Percentiles rank a stretch among this genome's conserved stretches.
phyloP scores from a whole-genome alignment of 2,329 filamentous ascomycete species.

The Aphanocladium album region DNA sequence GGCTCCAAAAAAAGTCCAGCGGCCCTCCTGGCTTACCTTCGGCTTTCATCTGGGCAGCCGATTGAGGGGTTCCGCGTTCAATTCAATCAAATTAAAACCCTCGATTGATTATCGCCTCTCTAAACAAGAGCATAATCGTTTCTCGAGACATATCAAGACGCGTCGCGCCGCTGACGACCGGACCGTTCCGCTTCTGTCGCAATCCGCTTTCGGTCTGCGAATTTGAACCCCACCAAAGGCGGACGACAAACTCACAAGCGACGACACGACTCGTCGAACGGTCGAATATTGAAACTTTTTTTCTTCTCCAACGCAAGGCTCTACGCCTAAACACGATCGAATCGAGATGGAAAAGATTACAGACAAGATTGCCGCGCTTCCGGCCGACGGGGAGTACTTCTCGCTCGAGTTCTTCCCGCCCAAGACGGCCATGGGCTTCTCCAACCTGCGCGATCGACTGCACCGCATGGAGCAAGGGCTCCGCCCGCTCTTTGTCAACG shows the following conservation, averaged over 20 bases:
- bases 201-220: not conserved
- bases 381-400: slow-evolving; percentile 77
- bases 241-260: not conserved
- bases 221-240: slow-evolving; percentile 6
- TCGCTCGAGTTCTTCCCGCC: slow-evolving; percentile 99
- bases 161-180: no score
- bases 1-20: not conserved
- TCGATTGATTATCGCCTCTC: not conserved
- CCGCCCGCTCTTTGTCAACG: slow-evolving; percentile 89
- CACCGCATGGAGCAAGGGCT: slow-evolving; percentile 92
- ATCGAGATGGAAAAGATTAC: slow-evolving; percentile 76
- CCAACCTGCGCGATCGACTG: slow-evolving; percentile 87
- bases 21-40: slow-evolving; percentile 13
- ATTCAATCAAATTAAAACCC: not conserved
- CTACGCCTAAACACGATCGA: not conserved
- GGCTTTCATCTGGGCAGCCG: slow-evolving; percentile 9
- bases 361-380: slow-evolving; percentile 88
- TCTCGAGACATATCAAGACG: no score
- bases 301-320: not conserved
- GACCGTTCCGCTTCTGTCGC: not conserved
- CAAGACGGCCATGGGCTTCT: slow-evolving; percentile 92
- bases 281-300: not conserved
- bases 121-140: no score
- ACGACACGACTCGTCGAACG: slow-evolving; percentile 2
- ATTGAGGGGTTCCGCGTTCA: slow-evolving; percentile 8